Evolutionary conservation across 768 basidiomycete species (phyloP).

Genomic region (Lanmaoa pseudosensibilis): DNA sequence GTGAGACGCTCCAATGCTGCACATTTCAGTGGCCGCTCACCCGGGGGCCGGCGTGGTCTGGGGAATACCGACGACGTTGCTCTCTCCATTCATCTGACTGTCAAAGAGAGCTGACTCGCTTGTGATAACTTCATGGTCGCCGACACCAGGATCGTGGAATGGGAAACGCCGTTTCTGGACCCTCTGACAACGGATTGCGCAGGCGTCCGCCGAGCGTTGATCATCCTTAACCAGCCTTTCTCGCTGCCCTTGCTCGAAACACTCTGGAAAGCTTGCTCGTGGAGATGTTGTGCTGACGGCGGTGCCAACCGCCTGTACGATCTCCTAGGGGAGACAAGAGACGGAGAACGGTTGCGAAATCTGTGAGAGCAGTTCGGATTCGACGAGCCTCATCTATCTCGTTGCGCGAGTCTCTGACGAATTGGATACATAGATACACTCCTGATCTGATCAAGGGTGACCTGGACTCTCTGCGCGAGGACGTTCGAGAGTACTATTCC

Average conservation of each 20-base stretch:
- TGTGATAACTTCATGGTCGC: constrained; percentile 4
- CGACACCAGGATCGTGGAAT: constrained; percentile 12
- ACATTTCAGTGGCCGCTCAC: background rate
- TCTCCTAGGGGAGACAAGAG: constrained; percentile 22
- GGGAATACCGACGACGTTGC: background rate
- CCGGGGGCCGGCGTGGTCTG: background rate
- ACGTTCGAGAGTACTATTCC: constrained; percentile 71
- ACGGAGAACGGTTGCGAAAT: constrained; percentile 9
- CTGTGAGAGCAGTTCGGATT: constrained; percentile 10
- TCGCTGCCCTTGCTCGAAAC: constrained; percentile 56
- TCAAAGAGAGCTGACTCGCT: background rate
- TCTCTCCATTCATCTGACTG: background rate
- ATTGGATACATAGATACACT: constrained; percentile 48
- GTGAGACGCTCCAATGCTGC: background rate
- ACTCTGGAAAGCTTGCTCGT: constrained; percentile 54
- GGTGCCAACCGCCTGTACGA: constrained; percentile 86
- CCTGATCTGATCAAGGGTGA: constrained; percentile 94
- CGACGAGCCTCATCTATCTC: background rate
- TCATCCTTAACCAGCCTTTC: constrained; percentile 92
- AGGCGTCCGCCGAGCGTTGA: constrained; percentile 49
- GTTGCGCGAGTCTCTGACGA: background rate
- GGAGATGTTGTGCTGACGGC: constrained; percentile 80
- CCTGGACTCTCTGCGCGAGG: constrained; percentile 79
- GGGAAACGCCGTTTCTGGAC: constrained; percentile 27
- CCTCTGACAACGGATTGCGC: constrained; percentile 9